A percentile compares a stretch with the other conserved stretches of the same genome.
Evolutionary conservation across 805 yeast species (phyloP).

Genomic region (Saturnispora silvae): DNA sequence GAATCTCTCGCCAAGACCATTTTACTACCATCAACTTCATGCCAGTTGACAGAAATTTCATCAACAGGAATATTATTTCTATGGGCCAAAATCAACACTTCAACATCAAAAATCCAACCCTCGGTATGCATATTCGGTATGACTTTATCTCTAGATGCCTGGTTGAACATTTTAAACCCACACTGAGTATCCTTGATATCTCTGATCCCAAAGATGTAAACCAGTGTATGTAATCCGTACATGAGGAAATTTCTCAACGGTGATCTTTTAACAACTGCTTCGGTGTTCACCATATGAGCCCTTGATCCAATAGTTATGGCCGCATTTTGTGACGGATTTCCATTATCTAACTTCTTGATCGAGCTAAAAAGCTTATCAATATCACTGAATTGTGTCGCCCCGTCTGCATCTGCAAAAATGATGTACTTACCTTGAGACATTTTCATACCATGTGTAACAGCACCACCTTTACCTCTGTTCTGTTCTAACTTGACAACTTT

Average conservation of each 20-base stretch:
- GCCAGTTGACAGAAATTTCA: constrained; percentile 91
- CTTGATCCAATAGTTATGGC: constrained; percentile 84
- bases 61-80: constrained; percentile 53
- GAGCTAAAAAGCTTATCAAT: constrained; percentile 38
- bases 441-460: constrained; percentile 86
- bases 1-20: constrained; percentile 87
- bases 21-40: constrained; percentile 92
- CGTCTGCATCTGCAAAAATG: constrained; percentile 96
- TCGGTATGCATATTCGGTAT: constrained; percentile 93
- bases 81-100: constrained; percentile 70
- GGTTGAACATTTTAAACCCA: constrained; percentile 88
- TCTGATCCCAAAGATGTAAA: constrained; percentile 81
- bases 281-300: constrained; percentile 93
- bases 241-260: constrained; percentile 80
- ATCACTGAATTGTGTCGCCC: constrained; percentile 80
- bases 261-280: constrained; percentile 92
- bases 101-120: constrained; percentile 98
- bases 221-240: constrained; percentile 84
- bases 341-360: constrained; percentile 24
- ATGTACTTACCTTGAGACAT: constrained; percentile 61
- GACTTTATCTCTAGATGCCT: constrained; percentile 48
- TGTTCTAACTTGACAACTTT: constrained; percentile 58
- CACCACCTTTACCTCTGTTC: constrained; percentile 95
- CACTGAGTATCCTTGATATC: constrained; percentile 90
- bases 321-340: constrained; percentile 25